Percentiles rank a stretch among this genome's conserved stretches.
phyloP scores from a whole-genome alignment of 1,284 basidiomycete genomes.

The Lentinus polychrous region DNA sequence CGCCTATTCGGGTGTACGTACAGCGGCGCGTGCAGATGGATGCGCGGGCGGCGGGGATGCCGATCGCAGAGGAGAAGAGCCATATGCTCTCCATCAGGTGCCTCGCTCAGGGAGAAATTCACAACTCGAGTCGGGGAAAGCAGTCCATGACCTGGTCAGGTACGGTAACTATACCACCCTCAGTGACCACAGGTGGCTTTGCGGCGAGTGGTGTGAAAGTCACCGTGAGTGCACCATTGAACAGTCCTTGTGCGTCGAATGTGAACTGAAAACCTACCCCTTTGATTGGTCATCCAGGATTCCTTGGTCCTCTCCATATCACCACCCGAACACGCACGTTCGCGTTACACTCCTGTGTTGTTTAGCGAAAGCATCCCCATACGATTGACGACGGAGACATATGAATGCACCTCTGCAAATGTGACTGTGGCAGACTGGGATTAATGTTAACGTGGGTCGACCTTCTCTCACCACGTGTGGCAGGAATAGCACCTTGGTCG shows the following conservation, averaged over 20 bases:
- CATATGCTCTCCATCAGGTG: slow-evolving; percentile 15
- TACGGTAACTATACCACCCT: slow-evolving; percentile 16
- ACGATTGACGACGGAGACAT: slow-evolving; percentile 21
- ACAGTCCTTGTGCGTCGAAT: not conserved
- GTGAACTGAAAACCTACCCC: slow-evolving; percentile 4
- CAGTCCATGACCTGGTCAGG: slow-evolving; percentile 24
- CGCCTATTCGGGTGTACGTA: slow-evolving; percentile 18
- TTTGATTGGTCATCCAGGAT: slow-evolving; percentile 14
- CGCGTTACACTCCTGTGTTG: slow-evolving; percentile 13
- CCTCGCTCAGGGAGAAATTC: slow-evolving; percentile 20
- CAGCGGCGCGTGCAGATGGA: slow-evolving; percentile 20
- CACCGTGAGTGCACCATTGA: slow-evolving; percentile 15
- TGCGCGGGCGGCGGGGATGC: slow-evolving; percentile 11
- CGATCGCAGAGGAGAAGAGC: slow-evolving; percentile 10
- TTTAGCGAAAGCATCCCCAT: slow-evolving; percentile 20
- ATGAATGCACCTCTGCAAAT: slow-evolving; percentile 13
- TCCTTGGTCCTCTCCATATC: slow-evolving; percentile 20
- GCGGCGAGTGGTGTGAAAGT: slow-evolving; percentile 20
- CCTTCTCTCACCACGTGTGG: not conserved
- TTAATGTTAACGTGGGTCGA: not conserved
- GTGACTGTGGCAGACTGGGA: slow-evolving; percentile 12
- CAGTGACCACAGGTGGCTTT: slow-evolving; percentile 19
- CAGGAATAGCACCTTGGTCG: slow-evolving; percentile 5
- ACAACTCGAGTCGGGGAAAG: slow-evolving; percentile 14
- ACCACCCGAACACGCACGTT: slow-evolving; percentile 15